Conservation (phyloP, 108 stramenopile species). For the Discostella pseudostelligera region DNA sequence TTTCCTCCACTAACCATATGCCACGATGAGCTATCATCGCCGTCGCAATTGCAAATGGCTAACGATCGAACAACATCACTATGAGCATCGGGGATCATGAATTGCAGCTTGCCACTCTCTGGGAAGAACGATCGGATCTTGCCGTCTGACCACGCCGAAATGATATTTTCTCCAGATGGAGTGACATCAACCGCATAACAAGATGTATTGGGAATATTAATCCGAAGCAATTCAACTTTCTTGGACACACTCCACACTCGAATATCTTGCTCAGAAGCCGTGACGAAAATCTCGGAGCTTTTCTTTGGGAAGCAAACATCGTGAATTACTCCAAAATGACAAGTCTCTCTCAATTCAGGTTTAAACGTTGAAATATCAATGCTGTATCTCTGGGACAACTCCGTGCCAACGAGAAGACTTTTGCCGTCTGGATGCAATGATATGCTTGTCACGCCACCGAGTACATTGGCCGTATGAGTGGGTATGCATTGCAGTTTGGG, state of each 20-base stretch:
- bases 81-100: constrained; percentile 79
- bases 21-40: constrained; percentile 49
- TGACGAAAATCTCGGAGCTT: constrained; percentile 81
- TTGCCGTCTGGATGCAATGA: constrained; percentile 50
- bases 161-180: constrained; percentile 59
- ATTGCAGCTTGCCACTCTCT: constrained; percentile 81
- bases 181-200: constrained; percentile 78
- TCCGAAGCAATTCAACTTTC: constrained; percentile 79
- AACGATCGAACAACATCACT: constrained; percentile 78
- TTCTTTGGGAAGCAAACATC: constrained; percentile 73
- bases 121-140: constrained; percentile 89
- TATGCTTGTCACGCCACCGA: constrained; percentile 81
- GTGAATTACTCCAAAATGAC: constrained; percentile 76
- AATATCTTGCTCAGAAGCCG: constrained; percentile 73
- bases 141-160: constrained; percentile 88
- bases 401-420: constrained; percentile 67
- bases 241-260: constrained; percentile 79
- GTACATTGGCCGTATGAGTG: constrained; percentile 52
- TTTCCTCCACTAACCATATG: constrained; percentile 74
- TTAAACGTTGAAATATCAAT: constrained; percentile 62
- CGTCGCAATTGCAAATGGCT: constrained; percentile 58
- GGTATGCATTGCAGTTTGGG: constrained; percentile 54
- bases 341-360: constrained; percentile 75
- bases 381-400: constrained; percentile 62
- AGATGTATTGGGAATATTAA: constrained; percentile 85